Conservation (phyloP, 169 alveolate species). For the Plasmodium coatneyi region DNA sequence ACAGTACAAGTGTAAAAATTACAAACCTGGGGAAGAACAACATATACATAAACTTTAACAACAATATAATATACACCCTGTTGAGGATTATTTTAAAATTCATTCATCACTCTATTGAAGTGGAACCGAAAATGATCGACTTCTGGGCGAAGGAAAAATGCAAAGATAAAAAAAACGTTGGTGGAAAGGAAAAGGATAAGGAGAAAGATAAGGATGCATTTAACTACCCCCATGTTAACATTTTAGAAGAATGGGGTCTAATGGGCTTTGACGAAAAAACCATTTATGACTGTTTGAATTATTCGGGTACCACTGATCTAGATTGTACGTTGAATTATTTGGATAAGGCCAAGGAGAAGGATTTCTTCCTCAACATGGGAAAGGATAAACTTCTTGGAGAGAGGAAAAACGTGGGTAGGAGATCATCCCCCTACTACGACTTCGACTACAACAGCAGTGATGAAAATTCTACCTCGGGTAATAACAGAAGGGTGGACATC, state of each 20-base stretch:
- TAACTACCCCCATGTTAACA: slow-evolving; percentile 46
- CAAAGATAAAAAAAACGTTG: slow-evolving; percentile 29
- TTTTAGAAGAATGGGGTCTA: slow-evolving; percentile 31
- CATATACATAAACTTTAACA: slow-evolving; percentile 68
- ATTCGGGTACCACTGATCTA: slow-evolving; percentile 68
- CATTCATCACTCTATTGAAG: slow-evolving; percentile 34
- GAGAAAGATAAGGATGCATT: slow-evolving; percentile 49
- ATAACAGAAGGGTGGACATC: not conserved
- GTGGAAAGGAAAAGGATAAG: slow-evolving; percentile 54
- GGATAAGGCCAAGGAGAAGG: slow-evolving; percentile 58
- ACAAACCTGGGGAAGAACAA: slow-evolving; percentile 54
- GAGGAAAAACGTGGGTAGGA: not conserved
- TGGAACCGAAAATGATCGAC: slow-evolving; percentile 47
- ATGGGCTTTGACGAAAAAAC: slow-evolving; percentile 73
- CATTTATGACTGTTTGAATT: slow-evolving; percentile 40
- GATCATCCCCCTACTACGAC: slow-evolving; percentile 8
- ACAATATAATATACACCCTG: slow-evolving; percentile 43
- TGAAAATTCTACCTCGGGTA: not conserved
- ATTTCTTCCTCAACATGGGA: not conserved
- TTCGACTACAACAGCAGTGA: slow-evolving; percentile 50
- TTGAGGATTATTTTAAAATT: slow-evolving; percentile 62
- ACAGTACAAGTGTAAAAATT: slow-evolving; percentile 73
- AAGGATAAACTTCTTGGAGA: not conserved
- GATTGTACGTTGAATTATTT: slow-evolving; percentile 62
- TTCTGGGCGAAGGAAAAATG: slow-evolving; percentile 58